Conservation (phyloP, 371 early-diverging fungal species). For the Chytridium lagenaria region DNA sequence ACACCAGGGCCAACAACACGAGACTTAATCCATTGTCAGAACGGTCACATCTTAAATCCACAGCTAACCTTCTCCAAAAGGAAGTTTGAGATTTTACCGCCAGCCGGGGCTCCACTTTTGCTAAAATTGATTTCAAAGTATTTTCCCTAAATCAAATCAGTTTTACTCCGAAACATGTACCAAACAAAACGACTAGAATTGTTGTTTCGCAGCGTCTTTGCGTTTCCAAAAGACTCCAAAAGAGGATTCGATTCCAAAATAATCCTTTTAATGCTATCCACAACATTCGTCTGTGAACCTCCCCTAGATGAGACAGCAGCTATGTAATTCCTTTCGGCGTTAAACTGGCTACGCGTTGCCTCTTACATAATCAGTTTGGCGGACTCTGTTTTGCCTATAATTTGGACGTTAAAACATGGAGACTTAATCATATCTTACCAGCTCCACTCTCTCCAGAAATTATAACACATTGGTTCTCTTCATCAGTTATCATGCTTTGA, state of each 20-base stretch:
- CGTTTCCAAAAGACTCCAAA: slow-evolving; percentile 99
- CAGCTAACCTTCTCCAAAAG: slow-evolving; percentile 91
- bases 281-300: slow-evolving; percentile 66
- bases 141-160: slow-evolving; percentile 75
- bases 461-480: slow-evolving; percentile 98
- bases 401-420: neutral
- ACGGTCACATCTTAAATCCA: neutral
- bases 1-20: slow-evolving; percentile 96
- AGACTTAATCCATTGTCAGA: slow-evolving; percentile 38
- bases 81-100: slow-evolving; percentile 98
- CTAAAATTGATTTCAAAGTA: slow-evolving; percentile 99
- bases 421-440: slow-evolving; percentile 23
- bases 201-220: slow-evolving; percentile 98
- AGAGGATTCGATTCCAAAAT: slow-evolving; percentile 96
- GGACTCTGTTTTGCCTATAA: slow-evolving; percentile 91
- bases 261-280: slow-evolving; percentile 94
- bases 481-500: slow-evolving; percentile 94
- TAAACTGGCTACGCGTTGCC: neutral
- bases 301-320: slow-evolving; percentile 87
- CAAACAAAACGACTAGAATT: slow-evolving; percentile 97
- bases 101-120: slow-evolving; percentile 89
- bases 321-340: slow-evolving; percentile 87
- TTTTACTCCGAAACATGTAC: neutral
- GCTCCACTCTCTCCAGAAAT: slow-evolving; percentile 64
- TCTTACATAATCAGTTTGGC: slow-evolving; percentile 60